Evolutionary conservation across 2,329 filamentous ascomycete genomes (phyloP).

Genomic region (Xylaria polymorpha): DNA sequence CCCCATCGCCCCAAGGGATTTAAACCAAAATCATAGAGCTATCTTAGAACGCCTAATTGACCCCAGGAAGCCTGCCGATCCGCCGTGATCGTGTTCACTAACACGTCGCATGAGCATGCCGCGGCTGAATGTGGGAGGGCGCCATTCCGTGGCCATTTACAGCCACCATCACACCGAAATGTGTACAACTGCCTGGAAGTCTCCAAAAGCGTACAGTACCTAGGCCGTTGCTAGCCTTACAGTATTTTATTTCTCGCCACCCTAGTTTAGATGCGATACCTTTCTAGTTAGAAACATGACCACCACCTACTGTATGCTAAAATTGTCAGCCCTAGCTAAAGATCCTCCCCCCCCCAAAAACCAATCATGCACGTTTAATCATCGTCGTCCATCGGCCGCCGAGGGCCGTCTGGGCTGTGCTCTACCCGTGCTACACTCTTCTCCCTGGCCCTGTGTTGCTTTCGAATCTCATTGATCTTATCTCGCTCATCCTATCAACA

Average conservation of each 20-base stretch:
- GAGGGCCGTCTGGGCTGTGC: slow-evolving; percentile 27
- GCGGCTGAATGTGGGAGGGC: neutral
- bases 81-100: neutral
- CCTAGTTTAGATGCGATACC: neutral
- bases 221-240: neutral
- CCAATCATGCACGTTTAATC: slow-evolving; percentile 4
- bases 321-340: slow-evolving; percentile 3
- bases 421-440: slow-evolving; percentile 16
- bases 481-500: slow-evolving; percentile 20
- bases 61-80: slow-evolving; percentile 11
- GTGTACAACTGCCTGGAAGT: neutral
- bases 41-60: slow-evolving; percentile 17
- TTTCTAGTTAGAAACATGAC: neutral
- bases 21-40: neutral
- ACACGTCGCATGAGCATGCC: neutral
- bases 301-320: neutral
- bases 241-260: slow-evolving; percentile 7
- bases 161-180: slow-evolving; percentile 32
- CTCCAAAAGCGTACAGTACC: neutral
- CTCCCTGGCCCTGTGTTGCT: slow-evolving; percentile 11
- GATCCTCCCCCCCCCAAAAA: neutral
- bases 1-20: neutral
- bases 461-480: slow-evolving; percentile 23
- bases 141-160: slow-evolving; percentile 5
- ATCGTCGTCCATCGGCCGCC: slow-evolving; percentile 16